Base-by-base conservation (phyloP, 176 grass and related monocot species). In the Cenchrus purpureus region DNA sequence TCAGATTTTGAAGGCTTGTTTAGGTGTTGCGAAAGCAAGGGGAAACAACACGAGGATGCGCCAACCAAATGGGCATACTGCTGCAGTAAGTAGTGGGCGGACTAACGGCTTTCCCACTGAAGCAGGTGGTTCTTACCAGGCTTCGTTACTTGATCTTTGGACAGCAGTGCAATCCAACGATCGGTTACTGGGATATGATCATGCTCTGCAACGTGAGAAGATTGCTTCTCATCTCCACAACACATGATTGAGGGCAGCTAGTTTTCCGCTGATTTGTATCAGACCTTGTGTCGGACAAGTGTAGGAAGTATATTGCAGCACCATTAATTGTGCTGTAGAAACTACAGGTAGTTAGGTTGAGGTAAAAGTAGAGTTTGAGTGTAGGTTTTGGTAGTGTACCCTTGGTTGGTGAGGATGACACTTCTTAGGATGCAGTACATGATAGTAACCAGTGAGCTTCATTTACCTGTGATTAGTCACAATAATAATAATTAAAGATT, bases 91-190 rank as follows among this genome's bases (percentile, higher is more conserved):
- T 79, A 79, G 82, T 58, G 60, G 20, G 46, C 32, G 51, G 68
- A 65, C 64, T 69, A 66, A 77, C 3, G 40, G 37, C 12, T 5
- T 83, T 61, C 42, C 63, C 64, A 69, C 20, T 44, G 62, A 72
- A 58, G 70, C 76, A 84, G 80, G 52, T 25, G 12, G 79, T 40
- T 83, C 22, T 58, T 92, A 82, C 82, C 63, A 85, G 67, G 90
- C 87, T 74, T 90, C 93, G 2, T 43, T 93, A 82, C 59, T 83
- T 80, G 91, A 97, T 91, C 86, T 97, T 48, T 84, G 54, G 48
- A 86, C 88, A 72, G 91, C 89, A 22, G 67, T 91, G 48, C 61
- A 83, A 74, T 97, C 77, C 43, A 89, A 93, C 73, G 42, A 49
- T 79, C 82, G 25, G 77, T 71, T 97, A 43, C 55, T 88, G 59